Percentiles rank a stretch among this genome's conserved stretches.
Evolutionary conservation across 2,329 filamentous ascomycete genomes (phyloP).

Genomic region (Escovopsis sp.): DNA sequence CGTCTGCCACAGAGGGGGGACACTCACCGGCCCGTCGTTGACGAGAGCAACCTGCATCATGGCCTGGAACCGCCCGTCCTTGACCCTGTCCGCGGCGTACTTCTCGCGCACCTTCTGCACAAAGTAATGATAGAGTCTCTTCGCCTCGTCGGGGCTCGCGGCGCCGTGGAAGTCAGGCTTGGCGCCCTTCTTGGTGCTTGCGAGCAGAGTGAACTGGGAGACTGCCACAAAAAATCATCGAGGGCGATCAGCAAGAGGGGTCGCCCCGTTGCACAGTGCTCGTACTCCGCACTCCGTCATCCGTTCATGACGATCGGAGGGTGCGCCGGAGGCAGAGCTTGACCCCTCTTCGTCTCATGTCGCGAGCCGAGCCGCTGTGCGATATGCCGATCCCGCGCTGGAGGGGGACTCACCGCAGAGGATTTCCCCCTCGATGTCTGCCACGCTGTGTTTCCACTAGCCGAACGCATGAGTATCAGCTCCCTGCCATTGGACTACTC

Average conservation of each 20-base stretch:
- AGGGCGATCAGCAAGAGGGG: neutral
- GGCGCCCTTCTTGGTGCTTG: conserved; percentile 85
- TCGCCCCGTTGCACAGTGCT: too few relatives aligned
- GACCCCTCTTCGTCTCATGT: conserved; percentile 3
- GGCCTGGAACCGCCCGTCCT: conserved; percentile 93
- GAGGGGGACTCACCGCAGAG: conserved; percentile 71
- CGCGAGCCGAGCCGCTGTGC: neutral
- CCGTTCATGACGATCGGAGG: too few relatives aligned
- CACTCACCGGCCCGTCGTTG: conserved; percentile 59
- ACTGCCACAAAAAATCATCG: too few relatives aligned
- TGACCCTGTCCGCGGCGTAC: conserved; percentile 61
- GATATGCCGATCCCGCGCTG: too few relatives aligned
- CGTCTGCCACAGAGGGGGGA: neutral
- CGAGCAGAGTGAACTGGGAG: conserved; percentile 90
- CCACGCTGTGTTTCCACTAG: conserved; percentile 81
- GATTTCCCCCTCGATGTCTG: conserved; percentile 79
- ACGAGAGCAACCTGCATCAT: conserved; percentile 97
- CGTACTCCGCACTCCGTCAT: too few relatives aligned
- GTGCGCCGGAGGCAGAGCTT: too few relatives aligned
- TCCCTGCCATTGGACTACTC: neutral
- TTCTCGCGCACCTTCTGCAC: conserved; percentile 56
- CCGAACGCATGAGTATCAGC: neutral
- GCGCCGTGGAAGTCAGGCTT: conserved; percentile 93
- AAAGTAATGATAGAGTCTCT: conserved; percentile 71
- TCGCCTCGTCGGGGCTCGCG: conserved; percentile 62